These are phyloP conservation scores for Colletotrichum tabaci DNA, from an alignment of 2,329 filamentous ascomycete species.

Conservation along the genomic window DNA sequence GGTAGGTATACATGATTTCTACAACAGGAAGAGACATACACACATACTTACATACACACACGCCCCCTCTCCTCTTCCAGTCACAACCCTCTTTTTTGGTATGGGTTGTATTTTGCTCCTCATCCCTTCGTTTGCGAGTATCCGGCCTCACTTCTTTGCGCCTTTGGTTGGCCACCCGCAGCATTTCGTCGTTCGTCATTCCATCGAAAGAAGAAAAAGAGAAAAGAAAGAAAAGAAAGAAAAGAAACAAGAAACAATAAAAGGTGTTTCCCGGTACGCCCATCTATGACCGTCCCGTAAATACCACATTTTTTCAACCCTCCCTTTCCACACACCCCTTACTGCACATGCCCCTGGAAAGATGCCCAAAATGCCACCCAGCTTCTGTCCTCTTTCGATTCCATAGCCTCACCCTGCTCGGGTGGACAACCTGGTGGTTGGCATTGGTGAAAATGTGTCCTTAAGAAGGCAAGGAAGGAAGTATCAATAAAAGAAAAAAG, in stretches of 20 bases:
- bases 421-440: neutral
- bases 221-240: neutral
- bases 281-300: slow-evolving; percentile 33
- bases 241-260: neutral
- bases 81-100: slow-evolving; percentile 9
- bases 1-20: slow-evolving; percentile 41
- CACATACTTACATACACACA: slow-evolving; percentile 3
- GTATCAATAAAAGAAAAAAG: slow-evolving; percentile 20
- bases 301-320: neutral
- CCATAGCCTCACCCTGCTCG: neutral
- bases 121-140: slow-evolving; percentile 39
- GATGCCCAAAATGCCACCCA: neutral
- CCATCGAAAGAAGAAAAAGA: neutral
- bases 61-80: slow-evolving; percentile 10
- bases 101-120: slow-evolving; percentile 18
- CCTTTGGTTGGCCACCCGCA: slow-evolving; percentile 8
- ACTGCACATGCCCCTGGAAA: slow-evolving; percentile 1
- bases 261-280: slow-evolving; percentile 26
- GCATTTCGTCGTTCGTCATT: slow-evolving; percentile 10
- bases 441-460: neutral
- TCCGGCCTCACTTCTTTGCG: slow-evolving; percentile 31
- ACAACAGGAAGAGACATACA: slow-evolving; percentile 29
- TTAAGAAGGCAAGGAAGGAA: slow-evolving; percentile 4
- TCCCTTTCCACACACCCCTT: slow-evolving; percentile 10
- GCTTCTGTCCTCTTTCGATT: neutral